Conservation (phyloP, 2,329 filamentous ascomycete species). For the Talaromyces sp. region DNA sequence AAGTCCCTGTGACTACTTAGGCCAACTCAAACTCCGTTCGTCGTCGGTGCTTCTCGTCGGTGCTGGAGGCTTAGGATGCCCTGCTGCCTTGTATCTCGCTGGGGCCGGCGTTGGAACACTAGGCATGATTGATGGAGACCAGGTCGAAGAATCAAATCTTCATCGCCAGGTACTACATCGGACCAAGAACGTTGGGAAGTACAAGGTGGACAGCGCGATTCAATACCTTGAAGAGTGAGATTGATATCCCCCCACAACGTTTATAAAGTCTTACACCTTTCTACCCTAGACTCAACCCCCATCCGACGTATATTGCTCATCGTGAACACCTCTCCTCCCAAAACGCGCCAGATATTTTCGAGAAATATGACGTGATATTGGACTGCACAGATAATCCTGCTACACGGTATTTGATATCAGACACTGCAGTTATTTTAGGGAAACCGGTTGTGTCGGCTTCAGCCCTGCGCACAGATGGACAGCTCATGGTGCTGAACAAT, state of each 20-base stretch:
- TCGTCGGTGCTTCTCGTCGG: constrained; percentile 77
- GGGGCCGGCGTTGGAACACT: constrained; percentile 81
- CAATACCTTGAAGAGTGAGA: constrained; percentile 53
- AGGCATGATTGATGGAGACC: constrained; percentile 82
- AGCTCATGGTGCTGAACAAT: constrained; percentile 82
- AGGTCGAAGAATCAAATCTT: constrained; percentile 83
- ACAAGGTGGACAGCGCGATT: constrained; percentile 76
- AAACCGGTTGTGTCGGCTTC: constrained; percentile 86
- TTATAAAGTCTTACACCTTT: background rate
- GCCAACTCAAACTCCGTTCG: constrained; percentile 68
- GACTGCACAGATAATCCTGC: constrained; percentile 95
- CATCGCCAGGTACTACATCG: constrained; percentile 86
- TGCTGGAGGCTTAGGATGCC: constrained; percentile 84
- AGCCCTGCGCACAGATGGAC: constrained; percentile 81
- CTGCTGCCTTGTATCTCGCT: constrained; percentile 86
- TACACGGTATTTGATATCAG: constrained; percentile 87
- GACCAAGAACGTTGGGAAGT: constrained; percentile 64
- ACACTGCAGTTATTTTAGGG: constrained; percentile 73
- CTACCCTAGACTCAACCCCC: constrained; percentile 64
- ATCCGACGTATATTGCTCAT: constrained; percentile 61
- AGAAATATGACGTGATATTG: constrained; percentile 74
- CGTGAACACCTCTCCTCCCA: constrained; percentile 61
- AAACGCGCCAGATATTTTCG: constrained; percentile 64
- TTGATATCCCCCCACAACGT: background rate
- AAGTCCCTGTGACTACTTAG: constrained; percentile 38